Conservation (phyloP, 352 stramenopile species). For the Phytophthora ramorum region DNA sequence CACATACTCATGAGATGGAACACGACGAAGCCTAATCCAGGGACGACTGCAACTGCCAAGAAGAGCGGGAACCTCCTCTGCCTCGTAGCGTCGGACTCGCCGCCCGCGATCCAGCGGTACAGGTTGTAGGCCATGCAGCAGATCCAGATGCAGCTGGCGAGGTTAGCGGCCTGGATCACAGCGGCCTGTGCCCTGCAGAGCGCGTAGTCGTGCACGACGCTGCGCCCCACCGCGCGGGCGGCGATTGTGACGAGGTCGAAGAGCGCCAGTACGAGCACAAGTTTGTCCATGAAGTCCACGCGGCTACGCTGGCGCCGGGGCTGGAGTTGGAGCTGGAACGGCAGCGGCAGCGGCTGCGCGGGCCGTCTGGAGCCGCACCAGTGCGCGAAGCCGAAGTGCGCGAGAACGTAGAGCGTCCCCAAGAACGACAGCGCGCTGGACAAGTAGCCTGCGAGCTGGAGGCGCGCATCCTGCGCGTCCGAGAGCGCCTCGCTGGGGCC, state of each 20-base stretch:
- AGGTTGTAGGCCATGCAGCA: slow-evolving; percentile 86
- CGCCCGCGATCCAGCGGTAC: slow-evolving; percentile 79
- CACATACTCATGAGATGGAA: slow-evolving; percentile 64
- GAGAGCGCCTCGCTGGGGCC: slow-evolving; percentile 28
- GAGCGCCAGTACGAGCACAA: slow-evolving; percentile 74
- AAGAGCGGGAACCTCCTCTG: slow-evolving; percentile 66
- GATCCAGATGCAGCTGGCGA: slow-evolving; percentile 76
- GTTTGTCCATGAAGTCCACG: slow-evolving; percentile 74
- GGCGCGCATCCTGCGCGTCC: slow-evolving; percentile 26
- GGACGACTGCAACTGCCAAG: slow-evolving; percentile 59
- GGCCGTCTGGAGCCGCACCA: slow-evolving; percentile 25
- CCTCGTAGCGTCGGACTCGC: slow-evolving; percentile 73
- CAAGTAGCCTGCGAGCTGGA: slow-evolving; percentile 56
- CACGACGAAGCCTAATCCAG: slow-evolving; percentile 51
- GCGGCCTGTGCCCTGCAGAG: slow-evolving; percentile 66
- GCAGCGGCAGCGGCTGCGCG: slow-evolving; percentile 1
- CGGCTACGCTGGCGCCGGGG: slow-evolving; percentile 19
- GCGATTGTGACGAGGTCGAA: slow-evolving; percentile 70
- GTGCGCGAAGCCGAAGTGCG: slow-evolving; percentile 58
- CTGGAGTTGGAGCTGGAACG: slow-evolving; percentile 6
- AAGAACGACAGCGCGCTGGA: slow-evolving; percentile 65
- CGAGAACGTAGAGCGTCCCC: slow-evolving; percentile 70
- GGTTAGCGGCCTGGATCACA: slow-evolving; percentile 58
- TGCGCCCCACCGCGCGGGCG: slow-evolving; percentile 61
- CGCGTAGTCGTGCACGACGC: slow-evolving; percentile 44